A percentile compares a stretch with the other conserved stretches of the same genome.
Conservation (phyloP, 108 stramenopile genomes). For the Pseudonitzschia multiseries region DNA sequence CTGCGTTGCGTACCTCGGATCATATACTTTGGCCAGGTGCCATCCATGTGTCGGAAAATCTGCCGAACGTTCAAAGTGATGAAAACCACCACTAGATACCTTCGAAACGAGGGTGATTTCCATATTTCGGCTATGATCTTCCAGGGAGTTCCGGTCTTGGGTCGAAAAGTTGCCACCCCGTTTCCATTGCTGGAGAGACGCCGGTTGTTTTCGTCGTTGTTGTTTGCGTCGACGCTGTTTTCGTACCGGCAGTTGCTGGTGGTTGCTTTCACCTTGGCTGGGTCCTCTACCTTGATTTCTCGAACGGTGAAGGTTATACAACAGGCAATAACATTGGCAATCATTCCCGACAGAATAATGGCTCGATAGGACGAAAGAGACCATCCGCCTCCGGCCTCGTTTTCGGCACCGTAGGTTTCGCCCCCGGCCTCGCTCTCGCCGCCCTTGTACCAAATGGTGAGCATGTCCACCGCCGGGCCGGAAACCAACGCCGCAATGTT, state of each 20-base stretch:
- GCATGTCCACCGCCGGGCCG: constrained; percentile 69
- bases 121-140: constrained; percentile 58
- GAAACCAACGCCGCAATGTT: constrained; percentile 77
- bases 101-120: constrained; percentile 62
- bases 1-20: constrained; percentile 31
- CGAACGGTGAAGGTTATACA: constrained; percentile 55
- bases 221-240: constrained; percentile 1
- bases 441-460: constrained; percentile 49
- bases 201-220: background rate
- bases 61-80: constrained; percentile 81
- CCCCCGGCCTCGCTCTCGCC: constrained; percentile 10
- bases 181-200: background rate
- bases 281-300: constrained; percentile 64
- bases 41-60: constrained; percentile 86
- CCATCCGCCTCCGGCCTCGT: constrained; percentile 27
- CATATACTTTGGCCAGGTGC: constrained; percentile 85
- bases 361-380: constrained; percentile 60
- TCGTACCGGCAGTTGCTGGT: background rate
- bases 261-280: constrained; percentile 3
- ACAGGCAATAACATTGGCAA: constrained; percentile 60
- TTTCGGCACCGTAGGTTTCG: constrained; percentile 15
- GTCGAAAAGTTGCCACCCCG: constrained; percentile 49
- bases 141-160: constrained; percentile 42
- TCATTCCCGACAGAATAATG: constrained; percentile 62
- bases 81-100: constrained; percentile 69